These are phyloP conservation scores for Ocimum tenuiflorum DNA, from an alignment of 257 asterid genomes.

Conservation along the genomic window DNA sequence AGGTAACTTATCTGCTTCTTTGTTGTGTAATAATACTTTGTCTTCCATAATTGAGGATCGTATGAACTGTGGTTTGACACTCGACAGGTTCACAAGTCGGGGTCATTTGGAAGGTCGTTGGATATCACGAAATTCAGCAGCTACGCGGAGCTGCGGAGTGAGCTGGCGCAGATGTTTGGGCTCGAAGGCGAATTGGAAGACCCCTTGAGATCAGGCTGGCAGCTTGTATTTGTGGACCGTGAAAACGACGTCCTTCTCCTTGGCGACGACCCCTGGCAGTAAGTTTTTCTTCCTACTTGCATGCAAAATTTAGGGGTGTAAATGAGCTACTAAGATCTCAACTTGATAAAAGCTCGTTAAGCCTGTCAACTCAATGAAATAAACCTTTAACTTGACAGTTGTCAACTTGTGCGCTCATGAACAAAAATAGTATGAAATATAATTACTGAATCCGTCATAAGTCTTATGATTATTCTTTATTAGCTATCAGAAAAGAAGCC, in stretches of 20 bases:
- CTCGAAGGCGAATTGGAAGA: conserved; percentile 78
- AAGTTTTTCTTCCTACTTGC: conserved; percentile 18
- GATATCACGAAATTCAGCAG: conserved; percentile 71
- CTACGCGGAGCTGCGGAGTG: conserved; percentile 70
- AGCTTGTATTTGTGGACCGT: conserved; percentile 99
- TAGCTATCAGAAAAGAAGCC: no score
- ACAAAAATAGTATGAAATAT: no score
- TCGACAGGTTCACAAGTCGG: conserved; percentile 58
- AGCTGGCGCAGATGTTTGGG: conserved; percentile 70
- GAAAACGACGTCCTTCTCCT: conserved; percentile 94
- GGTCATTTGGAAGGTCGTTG: conserved; percentile 70
- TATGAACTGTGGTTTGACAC: not conserved
- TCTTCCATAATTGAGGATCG: no score
- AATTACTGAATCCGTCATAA: no score
- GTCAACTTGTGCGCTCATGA: no score
- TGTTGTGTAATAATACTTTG: not conserved
- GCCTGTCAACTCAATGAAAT: no score
- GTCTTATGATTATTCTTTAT: no score
- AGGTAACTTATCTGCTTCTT: conserved; percentile 27
- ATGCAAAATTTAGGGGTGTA: not conserved
- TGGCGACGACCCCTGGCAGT: conserved; percentile 89
- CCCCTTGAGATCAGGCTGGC: conserved; percentile 99
- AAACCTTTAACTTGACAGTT: no score
- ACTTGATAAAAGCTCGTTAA: no score
- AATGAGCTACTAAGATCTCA: no score